Percentiles rank a stretch among this genome's conserved stretches.
phyloP scores from a whole-genome alignment of 208 protist species.

The Trypanosoma brucei region DNA sequence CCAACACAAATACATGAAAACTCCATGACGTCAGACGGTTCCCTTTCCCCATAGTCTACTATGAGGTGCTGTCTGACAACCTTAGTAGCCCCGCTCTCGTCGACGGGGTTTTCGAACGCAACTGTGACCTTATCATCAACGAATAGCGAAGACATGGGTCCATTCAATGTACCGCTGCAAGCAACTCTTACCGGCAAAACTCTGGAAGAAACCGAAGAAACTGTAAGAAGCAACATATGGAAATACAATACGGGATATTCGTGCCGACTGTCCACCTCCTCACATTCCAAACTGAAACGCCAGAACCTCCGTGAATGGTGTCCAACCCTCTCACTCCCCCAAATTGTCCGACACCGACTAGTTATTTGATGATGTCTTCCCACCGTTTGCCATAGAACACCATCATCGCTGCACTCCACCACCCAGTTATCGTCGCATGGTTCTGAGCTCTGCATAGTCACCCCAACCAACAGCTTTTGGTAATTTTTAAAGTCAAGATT shows the following conservation, averaged over 20 bases:
- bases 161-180: conserved; percentile 25
- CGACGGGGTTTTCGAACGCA: conserved; percentile 20
- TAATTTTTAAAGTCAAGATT: conserved; percentile 29
- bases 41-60: conserved; percentile 17
- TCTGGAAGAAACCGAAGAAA: conserved; percentile 9
- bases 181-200: conserved; percentile 13
- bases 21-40: conserved; percentile 20
- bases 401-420: conserved; percentile 44
- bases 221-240: conserved; percentile 21
- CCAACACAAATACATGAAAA: conserved; percentile 19
- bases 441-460: conserved; percentile 22
- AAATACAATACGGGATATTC: conserved; percentile 19
- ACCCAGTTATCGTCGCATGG: conserved; percentile 24
- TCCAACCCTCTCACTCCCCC: conserved; percentile 18
- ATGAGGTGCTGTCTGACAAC: conserved; percentile 17
- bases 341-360: conserved; percentile 18
- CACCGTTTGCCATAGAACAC: conserved; percentile 22
- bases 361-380: conserved; percentile 24
- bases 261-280: background rate
- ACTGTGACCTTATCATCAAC: conserved; percentile 19
- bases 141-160: conserved; percentile 18
- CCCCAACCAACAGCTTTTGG: conserved; percentile 18
- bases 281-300: conserved; percentile 20
- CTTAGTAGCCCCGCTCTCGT: background rate
- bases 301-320: conserved; percentile 27